Percentiles rank a stretch among this genome's conserved stretches.
Evolutionary conservation across 352 stramenopile species (phyloP).

Genomic region (Phytophthora pistaciae): DNA sequence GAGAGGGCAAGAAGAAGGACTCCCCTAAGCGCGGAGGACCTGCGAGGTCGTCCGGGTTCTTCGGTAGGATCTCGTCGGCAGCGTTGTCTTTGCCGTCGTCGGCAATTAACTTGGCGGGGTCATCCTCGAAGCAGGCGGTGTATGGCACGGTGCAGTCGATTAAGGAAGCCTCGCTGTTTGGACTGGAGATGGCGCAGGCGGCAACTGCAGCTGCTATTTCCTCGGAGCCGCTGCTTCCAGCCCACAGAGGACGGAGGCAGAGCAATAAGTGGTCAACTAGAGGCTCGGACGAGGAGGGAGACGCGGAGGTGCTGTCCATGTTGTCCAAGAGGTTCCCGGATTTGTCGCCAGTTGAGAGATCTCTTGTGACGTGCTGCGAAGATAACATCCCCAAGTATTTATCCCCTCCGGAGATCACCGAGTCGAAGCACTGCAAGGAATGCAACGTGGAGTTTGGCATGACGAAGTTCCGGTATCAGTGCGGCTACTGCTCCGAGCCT

Average conservation of each 20-base stretch:
- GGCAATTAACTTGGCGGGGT: conserved; percentile 66
- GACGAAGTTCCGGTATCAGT: conserved; percentile 88
- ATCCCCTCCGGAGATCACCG: conserved; percentile 68
- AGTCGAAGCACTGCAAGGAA: conserved; percentile 71
- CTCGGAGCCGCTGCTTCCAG: conserved; percentile 49
- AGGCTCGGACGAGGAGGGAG: conserved; percentile 29
- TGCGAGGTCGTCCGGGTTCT: conserved; percentile 53
- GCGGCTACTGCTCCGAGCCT: conserved; percentile 82
- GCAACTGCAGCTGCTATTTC: conserved; percentile 69
- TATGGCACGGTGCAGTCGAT: conserved; percentile 78
- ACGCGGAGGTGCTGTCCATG: conserved; percentile 66
- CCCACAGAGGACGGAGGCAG: conserved; percentile 15
- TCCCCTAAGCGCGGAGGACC: conserved; percentile 24
- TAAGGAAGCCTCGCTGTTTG: conserved; percentile 81
- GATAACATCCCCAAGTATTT: conserved; percentile 56
- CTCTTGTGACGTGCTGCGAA: conserved; percentile 75
- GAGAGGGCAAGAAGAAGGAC: conserved; percentile 25
- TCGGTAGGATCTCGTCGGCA: conserved; percentile 67
- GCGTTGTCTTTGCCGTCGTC: conserved; percentile 71
- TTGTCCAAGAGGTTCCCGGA: conserved; percentile 83
- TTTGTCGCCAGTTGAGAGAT: conserved; percentile 74
- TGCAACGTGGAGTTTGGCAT: conserved; percentile 82
- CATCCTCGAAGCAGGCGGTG: conserved; percentile 73
- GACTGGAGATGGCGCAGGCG: conserved; percentile 75
- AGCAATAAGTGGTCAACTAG: conserved; percentile 8